Conservation (phyloP, 2,329 filamentous ascomycete genomes). For the Aspergillus ibericus region DNA sequence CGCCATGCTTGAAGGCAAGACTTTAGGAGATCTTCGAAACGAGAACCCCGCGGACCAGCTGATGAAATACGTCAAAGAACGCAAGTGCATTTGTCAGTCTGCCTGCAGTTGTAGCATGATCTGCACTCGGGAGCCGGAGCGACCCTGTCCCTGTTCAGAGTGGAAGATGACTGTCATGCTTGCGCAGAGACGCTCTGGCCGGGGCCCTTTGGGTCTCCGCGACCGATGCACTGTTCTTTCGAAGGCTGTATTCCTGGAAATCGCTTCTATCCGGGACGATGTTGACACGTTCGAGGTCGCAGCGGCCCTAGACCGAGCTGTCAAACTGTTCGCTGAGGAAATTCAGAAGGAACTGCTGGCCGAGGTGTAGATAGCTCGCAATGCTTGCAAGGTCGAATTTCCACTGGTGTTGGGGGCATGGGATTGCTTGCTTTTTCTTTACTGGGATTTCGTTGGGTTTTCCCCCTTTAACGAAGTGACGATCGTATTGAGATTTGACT, state of each 20-base stretch:
- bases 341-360: constrained; percentile 30
- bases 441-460: neutral
- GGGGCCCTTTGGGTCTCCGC: constrained; percentile 17
- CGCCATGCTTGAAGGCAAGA: constrained; percentile 36
- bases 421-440: neutral
- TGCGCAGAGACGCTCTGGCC: constrained; percentile 22
- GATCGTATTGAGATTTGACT: neutral
- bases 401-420: neutral
- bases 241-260: constrained; percentile 32
- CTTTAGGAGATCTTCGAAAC: constrained; percentile 36
- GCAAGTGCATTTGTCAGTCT: constrained; percentile 38
- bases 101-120: constrained; percentile 34
- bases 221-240: constrained; percentile 29
- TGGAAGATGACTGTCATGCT: constrained; percentile 34
- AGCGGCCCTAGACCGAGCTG: constrained; percentile 24
- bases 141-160: constrained; percentile 38
- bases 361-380: neutral
- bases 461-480: neutral
- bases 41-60: constrained; percentile 25
- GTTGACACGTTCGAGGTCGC: constrained; percentile 22
- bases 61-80: constrained; percentile 29
- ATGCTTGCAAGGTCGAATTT: neutral
- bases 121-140: constrained; percentile 34
- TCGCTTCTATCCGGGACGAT: constrained; percentile 27
- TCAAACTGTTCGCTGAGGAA: constrained; percentile 31